Evolutionary conservation across 495 filamentous ascomycete genomes (phyloP).

Genomic region (Bathelium albidoporum): DNA sequence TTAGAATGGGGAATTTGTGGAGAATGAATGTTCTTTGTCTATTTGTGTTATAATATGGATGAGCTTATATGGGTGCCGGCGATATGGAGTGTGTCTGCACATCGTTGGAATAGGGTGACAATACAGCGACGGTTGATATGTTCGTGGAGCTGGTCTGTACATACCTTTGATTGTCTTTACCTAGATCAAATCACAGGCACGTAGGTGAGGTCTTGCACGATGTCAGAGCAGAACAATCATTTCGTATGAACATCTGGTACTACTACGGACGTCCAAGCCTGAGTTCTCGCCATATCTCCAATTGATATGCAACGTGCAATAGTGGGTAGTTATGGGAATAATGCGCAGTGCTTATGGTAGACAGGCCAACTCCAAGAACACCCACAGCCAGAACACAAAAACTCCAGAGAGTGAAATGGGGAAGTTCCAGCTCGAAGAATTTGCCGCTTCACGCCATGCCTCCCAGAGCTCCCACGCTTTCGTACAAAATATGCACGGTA

Average conservation of each 20-base stretch:
- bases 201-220: background rate
- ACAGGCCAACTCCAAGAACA: background rate
- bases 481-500: background rate
- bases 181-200: background rate
- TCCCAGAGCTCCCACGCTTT: background rate
- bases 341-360: background rate
- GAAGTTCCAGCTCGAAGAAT: background rate
- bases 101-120: background rate
- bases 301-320: background rate
- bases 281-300: background rate
- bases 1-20: too few relatives aligned
- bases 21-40: background rate
- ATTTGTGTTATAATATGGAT: background rate
- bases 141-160: background rate
- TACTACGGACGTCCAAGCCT: background rate
- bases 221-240: background rate
- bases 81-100: background rate
- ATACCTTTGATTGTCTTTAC: background rate
- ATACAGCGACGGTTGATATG: background rate
- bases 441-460: background rate
- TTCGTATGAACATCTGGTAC: background rate
- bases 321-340: background rate
- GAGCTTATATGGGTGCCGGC: background rate
- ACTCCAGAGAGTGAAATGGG: background rate
- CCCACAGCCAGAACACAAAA: background rate